phyloP scores from a whole-genome alignment of 805 yeast genomes.

The Candida railenensis region DNA sequence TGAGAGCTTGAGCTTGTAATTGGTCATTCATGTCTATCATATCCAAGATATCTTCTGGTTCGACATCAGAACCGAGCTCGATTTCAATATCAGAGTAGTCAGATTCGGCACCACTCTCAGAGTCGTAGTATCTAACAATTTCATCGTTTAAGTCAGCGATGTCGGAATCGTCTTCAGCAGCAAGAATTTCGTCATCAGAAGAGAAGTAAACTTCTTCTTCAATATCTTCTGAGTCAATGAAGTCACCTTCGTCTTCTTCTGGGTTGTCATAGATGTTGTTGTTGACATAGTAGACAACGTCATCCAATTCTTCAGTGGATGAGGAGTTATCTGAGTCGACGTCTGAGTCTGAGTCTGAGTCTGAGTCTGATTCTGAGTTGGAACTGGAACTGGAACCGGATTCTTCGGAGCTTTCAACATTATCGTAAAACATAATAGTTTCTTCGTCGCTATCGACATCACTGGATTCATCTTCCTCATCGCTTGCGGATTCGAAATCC shows the following conservation, averaged over 20 bases:
- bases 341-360: constrained; percentile 20
- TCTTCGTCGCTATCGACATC: constrained; percentile 16
- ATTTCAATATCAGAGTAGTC: constrained; percentile 12
- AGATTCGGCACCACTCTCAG: constrained; percentile 6
- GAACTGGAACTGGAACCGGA: no score
- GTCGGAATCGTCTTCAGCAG: constrained; percentile 15
- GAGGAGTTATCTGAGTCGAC: constrained; percentile 14
- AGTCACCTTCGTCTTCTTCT: background rate
- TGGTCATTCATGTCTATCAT: constrained; percentile 39
- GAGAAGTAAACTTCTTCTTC: constrained; percentile 22
- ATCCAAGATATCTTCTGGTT: constrained; percentile 32
- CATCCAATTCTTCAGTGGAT: constrained; percentile 35
- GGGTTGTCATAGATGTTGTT: constrained; percentile 2
- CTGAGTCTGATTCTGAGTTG: constrained; percentile 6
- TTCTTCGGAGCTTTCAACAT: background rate
- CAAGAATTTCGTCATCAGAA: constrained; percentile 15
- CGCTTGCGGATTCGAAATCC: constrained; percentile 5
- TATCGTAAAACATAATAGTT: constrained; percentile 7
- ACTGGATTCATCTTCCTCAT: constrained; percentile 6
- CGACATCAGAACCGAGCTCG: constrained; percentile 12
- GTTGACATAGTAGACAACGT: constrained; percentile 18
- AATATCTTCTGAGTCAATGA: constrained; percentile 19
- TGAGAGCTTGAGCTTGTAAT: constrained; percentile 34
- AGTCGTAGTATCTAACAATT: constrained; percentile 25
- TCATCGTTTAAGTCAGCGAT: constrained; percentile 31